A percentile compares a stretch with the other conserved stretches of the same genome.
These are phyloP conservation scores for Wickerhamomyces bovis DNA, from an alignment of 805 yeast genomes.

Conservation along the genomic window DNA sequence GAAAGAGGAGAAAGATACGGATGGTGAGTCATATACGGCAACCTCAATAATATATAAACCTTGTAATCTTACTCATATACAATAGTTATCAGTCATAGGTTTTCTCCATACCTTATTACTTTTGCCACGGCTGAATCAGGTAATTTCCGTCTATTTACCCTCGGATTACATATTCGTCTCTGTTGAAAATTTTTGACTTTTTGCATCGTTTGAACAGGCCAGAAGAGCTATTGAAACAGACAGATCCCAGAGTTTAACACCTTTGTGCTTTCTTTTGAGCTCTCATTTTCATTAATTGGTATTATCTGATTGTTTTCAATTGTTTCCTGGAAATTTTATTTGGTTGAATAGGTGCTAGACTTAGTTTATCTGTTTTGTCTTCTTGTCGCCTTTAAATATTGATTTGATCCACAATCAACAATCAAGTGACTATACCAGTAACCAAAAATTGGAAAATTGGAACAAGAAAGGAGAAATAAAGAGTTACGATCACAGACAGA, in stretches of 20 bases:
- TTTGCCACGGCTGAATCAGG: neutral
- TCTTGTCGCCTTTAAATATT: neutral
- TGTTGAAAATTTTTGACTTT: neutral
- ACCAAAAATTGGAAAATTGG: too few species aligned
- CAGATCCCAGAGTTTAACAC: neutral
- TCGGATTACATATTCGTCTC: neutral
- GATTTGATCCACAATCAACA: neutral
- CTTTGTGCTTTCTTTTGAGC: neutral
- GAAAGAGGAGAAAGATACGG: constrained; percentile 21
- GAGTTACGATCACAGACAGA: neutral
- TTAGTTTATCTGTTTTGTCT: neutral
- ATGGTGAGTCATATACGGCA: constrained; percentile 10
- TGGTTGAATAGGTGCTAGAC: neutral
- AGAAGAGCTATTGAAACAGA: neutral
- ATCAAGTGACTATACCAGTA: neutral
- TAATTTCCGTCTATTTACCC: neutral
- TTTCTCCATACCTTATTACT: neutral
- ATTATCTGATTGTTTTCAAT: neutral
- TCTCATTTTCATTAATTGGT: neutral
- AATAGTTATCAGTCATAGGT: neutral
- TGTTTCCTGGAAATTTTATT: neutral
- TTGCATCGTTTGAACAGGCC: neutral
- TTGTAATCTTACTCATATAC: neutral
- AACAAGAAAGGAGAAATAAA: neutral
- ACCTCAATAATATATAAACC: neutral